Evolutionary conservation across 2,329 filamentous ascomycete genomes (phyloP).

Genomic region (Penicillium sumatraense): DNA sequence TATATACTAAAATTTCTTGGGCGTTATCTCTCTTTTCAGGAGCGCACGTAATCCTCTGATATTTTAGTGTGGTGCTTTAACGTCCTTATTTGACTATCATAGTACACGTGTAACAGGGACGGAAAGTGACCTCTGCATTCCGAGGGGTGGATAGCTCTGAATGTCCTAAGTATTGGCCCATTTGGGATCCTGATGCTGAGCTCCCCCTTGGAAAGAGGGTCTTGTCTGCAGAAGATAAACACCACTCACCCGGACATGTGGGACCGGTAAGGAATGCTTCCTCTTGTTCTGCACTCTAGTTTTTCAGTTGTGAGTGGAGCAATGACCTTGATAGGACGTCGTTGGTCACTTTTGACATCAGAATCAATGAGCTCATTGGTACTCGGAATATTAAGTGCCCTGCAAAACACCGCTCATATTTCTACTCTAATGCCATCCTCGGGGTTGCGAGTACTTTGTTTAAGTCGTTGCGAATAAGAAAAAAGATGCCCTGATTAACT

Average conservation of each 20-base stretch:
- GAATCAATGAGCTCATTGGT: too few relatives aligned
- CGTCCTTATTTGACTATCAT: not conserved
- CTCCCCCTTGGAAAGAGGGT: not conserved
- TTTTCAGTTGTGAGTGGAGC: not conserved
- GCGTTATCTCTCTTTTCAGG: not conserved
- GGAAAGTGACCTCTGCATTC: not conserved
- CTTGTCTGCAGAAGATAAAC: not conserved
- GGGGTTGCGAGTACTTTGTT: too few relatives aligned
- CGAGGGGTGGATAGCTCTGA: not conserved
- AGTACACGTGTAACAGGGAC: not conserved
- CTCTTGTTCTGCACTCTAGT: not conserved
- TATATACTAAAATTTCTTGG: not conserved
- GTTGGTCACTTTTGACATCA: too few relatives aligned
- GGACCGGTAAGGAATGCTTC: not conserved
- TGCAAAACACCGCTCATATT: too few relatives aligned
- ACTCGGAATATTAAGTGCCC: too few relatives aligned
- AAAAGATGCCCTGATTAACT: too few relatives aligned
- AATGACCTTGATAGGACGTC: not conserved
- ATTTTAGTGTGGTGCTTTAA: not conserved
- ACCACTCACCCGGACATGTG: not conserved
- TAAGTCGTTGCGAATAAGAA: too few relatives aligned
- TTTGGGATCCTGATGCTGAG: not conserved
- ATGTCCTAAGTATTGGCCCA: not conserved
- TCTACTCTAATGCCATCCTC: too few relatives aligned
- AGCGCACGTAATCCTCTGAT: constrained; percentile 14